Evolutionary conservation across 176 grass and related monocot species (phyloP), one percentile per base, ranked within the genome.

Genomic region (Musa schizocarpa): DNA sequence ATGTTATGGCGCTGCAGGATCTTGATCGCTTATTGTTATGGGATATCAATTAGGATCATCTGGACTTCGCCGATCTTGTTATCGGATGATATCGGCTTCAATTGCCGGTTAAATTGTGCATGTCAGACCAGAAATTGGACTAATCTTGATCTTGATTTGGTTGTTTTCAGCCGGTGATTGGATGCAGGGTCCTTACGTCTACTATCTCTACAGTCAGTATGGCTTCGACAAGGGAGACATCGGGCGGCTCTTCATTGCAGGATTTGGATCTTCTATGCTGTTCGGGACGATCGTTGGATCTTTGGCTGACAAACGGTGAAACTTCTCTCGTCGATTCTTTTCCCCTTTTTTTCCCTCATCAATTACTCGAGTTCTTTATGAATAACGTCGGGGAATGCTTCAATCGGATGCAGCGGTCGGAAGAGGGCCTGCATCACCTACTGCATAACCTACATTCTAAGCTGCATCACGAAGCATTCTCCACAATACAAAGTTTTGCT

Each of bases 221-320:
- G 89, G 92, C 54, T 96, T 96, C 75, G 85, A 92, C 81, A 96
- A 96, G 87, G 92, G 89, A 68, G 87, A 92, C 70, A 96, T 96
- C 26, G 92, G 92, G 49, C 87, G 87, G 57, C 89, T 96, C 74
- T 96, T 92, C 82, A 96, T 96, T 78, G 92, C 92, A 11, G 89
- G 92, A 56, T 96, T 96, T 78, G 92, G 92, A 43, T 96, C 92
- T 61, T 96, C 92, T 72, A 96, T 96, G 92, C 78, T 96, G 63
- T 92, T 96, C 70, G 92, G 92, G 62, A 96, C 92, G 65, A 86
- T 96, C 81, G 92, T 96, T 54, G 92, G 92, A 85, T 96, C 92
- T 64, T 81, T 96, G 63, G 92, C 92, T 12, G 92, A 96, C 79
- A 96, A 96, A 80, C 86, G 86, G 92, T 96, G 78, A 67, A 88